phyloP scores from a whole-genome alignment of 768 basidiomycete genomes.

The Cytidiella melzeri region DNA sequence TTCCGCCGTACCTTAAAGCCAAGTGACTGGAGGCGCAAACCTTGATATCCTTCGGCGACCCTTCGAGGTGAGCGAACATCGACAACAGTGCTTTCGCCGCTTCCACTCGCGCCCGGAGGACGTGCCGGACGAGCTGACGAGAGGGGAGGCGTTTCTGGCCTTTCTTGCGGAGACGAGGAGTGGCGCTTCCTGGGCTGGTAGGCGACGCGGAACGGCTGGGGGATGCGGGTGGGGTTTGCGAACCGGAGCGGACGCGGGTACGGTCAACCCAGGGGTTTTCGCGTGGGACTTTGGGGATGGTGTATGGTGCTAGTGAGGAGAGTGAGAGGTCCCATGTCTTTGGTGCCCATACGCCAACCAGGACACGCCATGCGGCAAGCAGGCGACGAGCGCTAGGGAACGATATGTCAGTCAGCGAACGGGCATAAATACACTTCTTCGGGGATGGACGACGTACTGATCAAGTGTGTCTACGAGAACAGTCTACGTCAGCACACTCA shows the following conservation, averaged over 20 bases:
- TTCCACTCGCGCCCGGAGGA: conserved; percentile 79
- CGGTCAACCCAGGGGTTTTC: conserved; percentile 68
- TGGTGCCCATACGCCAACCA: conserved; percentile 92
- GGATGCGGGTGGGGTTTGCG: conserved; percentile 13
- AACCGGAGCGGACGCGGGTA: conserved; percentile 20
- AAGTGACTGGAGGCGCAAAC: conserved; percentile 47
- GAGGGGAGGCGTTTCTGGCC: conserved; percentile 51
- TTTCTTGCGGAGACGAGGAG: conserved; percentile 11
- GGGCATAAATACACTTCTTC: conserved; percentile 6
- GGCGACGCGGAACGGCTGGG: conserved; percentile 14
- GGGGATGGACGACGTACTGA: conserved; percentile 43
- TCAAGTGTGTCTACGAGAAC: conserved; percentile 59
- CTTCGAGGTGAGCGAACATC: conserved; percentile 62
- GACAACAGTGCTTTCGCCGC: conserved; percentile 70
- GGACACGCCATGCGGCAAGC: conserved; percentile 91
- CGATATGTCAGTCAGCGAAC: not conserved
- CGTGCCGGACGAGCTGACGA: conserved; percentile 81
- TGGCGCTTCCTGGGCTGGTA: conserved; percentile 14
- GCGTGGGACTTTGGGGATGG: conserved; percentile 56
- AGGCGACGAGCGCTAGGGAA: conserved; percentile 70
- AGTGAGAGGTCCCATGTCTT: conserved; percentile 76
- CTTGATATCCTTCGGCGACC: conserved; percentile 36
- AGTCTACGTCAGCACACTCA: not conserved
- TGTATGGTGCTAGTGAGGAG: conserved; percentile 68
- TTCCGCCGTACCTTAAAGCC: conserved; percentile 35